These are phyloP conservation scores for Hypoxylon intermedium DNA, from an alignment of 495 filamentous ascomycete genomes.

Conservation along the genomic window DNA sequence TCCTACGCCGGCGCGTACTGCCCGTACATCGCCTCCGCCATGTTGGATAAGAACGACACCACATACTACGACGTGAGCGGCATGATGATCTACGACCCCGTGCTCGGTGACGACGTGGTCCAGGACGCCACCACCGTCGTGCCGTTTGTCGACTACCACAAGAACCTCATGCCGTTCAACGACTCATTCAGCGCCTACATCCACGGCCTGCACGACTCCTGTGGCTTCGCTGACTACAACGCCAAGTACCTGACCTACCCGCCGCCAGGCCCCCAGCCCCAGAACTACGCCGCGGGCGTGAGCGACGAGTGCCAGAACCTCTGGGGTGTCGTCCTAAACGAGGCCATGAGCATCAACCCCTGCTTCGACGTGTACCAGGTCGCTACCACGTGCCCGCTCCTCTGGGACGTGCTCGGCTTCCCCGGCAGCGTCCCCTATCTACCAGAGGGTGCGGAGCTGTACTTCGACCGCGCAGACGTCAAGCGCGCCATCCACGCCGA, in stretches of 20 bases:
- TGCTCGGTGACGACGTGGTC: conserved; percentile 63
- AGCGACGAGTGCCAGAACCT: conserved; percentile 53
- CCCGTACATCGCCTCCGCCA: conserved; percentile 79
- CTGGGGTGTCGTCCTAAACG: conserved; percentile 61
- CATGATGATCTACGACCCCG: conserved; percentile 76
- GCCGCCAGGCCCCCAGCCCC: conserved; percentile 66
- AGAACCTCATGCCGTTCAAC: conserved; percentile 71
- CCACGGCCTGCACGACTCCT: conserved; percentile 63
- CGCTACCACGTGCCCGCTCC: conserved; percentile 74
- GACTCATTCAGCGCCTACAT: conserved; percentile 68
- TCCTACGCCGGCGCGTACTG: conserved; percentile 80
- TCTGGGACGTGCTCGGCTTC: conserved; percentile 80
- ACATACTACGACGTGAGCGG: conserved; percentile 71
- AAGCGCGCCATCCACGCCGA: conserved; percentile 76
- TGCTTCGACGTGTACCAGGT: conserved; percentile 86
- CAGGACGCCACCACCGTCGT: conserved; percentile 65
- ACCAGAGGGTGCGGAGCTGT: conserved; percentile 64
- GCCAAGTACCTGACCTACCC: conserved; percentile 72
- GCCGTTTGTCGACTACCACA: conserved; percentile 70
- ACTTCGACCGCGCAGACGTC: conserved; percentile 83
- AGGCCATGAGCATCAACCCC: conserved; percentile 69
- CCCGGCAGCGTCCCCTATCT: conserved; percentile 61
- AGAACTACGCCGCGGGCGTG: conserved; percentile 39
- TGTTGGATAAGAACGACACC: conserved; percentile 73
- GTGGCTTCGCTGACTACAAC: conserved; percentile 73